Evolutionary conservation across 129 eudicot species (phyloP).

Genomic region (Gnaphalium uliginosum): DNA sequence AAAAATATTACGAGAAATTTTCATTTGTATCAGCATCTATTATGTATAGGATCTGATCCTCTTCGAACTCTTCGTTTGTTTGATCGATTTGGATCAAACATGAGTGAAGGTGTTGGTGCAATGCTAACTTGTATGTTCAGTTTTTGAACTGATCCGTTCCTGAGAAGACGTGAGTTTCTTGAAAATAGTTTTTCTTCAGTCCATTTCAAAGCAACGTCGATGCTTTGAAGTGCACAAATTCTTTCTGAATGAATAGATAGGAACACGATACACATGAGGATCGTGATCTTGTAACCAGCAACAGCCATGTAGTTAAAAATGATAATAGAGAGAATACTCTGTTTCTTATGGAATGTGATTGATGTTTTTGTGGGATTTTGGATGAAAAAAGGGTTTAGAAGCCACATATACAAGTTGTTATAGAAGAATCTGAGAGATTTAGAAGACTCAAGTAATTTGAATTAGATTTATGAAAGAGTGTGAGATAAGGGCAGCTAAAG

Average conservation of each 20-base stretch:
- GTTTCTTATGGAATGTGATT: constrained; percentile 27
- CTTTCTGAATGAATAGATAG: constrained; percentile 41
- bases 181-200: constrained; percentile 21
- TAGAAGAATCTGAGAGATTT: constrained; percentile 58
- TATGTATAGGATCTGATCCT: constrained; percentile 85
- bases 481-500: constrained; percentile 37
- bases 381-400: constrained; percentile 38
- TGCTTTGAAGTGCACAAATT: constrained; percentile 45
- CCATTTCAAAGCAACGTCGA: constrained; percentile 53
- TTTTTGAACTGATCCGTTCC: constrained; percentile 27
- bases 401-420: neutral
- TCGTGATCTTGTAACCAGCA: constrained; percentile 29
- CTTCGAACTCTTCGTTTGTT: constrained; percentile 64
- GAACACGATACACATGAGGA: constrained; percentile 48
- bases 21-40: constrained; percentile 44
- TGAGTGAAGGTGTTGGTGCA: constrained; percentile 65
- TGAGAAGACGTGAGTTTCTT: constrained; percentile 40
- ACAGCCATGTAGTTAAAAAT: constrained; percentile 35
- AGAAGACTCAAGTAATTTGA: constrained; percentile 39
- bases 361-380: constrained; percentile 51
- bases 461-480: constrained; percentile 31
- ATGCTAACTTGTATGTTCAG: constrained; percentile 19
- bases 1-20: neutral
- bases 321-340: constrained; percentile 7
- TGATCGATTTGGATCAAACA: constrained; percentile 59